These are phyloP conservation scores for Hanseniaspora osmophila DNA, from an alignment of 805 yeast species.

Conservation along the genomic window DNA sequence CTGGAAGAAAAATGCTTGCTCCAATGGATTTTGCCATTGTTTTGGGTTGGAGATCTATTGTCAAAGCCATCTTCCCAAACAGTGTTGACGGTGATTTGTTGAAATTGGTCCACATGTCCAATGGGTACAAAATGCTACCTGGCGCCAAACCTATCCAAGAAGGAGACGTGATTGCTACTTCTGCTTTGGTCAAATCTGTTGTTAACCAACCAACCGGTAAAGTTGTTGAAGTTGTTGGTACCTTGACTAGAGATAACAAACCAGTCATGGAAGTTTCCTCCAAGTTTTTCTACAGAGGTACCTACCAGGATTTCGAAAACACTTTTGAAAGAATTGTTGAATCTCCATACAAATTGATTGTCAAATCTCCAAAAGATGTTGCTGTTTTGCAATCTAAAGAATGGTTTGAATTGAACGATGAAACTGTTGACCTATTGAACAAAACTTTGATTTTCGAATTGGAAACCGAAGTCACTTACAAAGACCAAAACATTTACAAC, in stretches of 20 bases:
- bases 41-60: conserved; percentile 95
- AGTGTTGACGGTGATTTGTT: conserved; percentile 92
- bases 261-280: conserved; percentile 91
- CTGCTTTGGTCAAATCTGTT: conserved; percentile 78
- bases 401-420: conserved; percentile 82
- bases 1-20: conserved; percentile 72
- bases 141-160: conserved; percentile 81
- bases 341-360: conserved; percentile 67
- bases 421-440: conserved; percentile 54
- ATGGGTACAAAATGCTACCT: conserved; percentile 84
- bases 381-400: conserved; percentile 91
- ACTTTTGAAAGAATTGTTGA: conserved; percentile 82
- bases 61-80: conserved; percentile 94
- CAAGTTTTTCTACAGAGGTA: conserved; percentile 92
- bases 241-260: conserved; percentile 56
- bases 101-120: conserved; percentile 86
- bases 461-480: conserved; percentile 70
- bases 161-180: conserved; percentile 73
- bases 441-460: conserved; percentile 81
- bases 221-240: conserved; percentile 88
- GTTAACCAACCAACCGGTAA: conserved; percentile 87
- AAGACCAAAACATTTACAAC: conserved; percentile 59
- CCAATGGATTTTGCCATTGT: conserved; percentile 99
- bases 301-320: conserved; percentile 73
- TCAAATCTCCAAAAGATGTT: conserved; percentile 70